Evolutionary conservation across 192 early-diverging fungal genomes (phyloP).

Genomic region (Coemansia sp.): DNA sequence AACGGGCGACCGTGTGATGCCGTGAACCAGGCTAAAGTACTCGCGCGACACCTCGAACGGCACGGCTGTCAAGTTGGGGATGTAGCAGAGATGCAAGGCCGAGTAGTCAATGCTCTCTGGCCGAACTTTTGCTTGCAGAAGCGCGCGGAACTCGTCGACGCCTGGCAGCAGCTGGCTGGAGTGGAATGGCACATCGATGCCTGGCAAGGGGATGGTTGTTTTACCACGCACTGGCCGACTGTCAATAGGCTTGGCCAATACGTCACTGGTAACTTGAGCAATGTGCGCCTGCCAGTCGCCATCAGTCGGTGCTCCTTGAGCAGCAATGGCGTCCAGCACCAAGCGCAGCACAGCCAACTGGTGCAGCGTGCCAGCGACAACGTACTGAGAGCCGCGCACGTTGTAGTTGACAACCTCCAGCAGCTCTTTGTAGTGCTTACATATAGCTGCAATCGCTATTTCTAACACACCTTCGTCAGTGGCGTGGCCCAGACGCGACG

Average conservation of each 20-base stretch:
- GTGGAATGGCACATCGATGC: slow-evolving; percentile 92
- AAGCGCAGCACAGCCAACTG: slow-evolving; percentile 74
- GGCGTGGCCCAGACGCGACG: slow-evolving; percentile 70
- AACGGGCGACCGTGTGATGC: slow-evolving; percentile 65
- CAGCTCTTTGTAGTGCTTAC: slow-evolving; percentile 65
- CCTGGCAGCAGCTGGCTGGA: slow-evolving; percentile 81
- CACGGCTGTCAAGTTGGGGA: slow-evolving; percentile 90
- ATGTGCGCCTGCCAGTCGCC: slow-evolving; percentile 78
- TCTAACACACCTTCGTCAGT: slow-evolving; percentile 72
- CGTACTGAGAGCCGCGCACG: slow-evolving; percentile 92
- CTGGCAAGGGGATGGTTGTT: slow-evolving; percentile 82
- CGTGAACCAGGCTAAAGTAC: slow-evolving; percentile 72
- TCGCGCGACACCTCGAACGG: slow-evolving; percentile 77
- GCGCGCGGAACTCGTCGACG: slow-evolving; percentile 78
- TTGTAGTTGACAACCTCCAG: slow-evolving; percentile 95
- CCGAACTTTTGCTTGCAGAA: slow-evolving; percentile 75
- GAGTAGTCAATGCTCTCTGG: slow-evolving; percentile 63
- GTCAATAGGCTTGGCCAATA: slow-evolving; percentile 56
- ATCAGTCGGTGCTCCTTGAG: slow-evolving; percentile 59
- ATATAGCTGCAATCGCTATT: slow-evolving; percentile 67
- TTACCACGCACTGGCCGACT: slow-evolving; percentile 71
- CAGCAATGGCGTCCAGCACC: slow-evolving; percentile 81
- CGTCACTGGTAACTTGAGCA: slow-evolving; percentile 64
- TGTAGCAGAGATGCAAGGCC: slow-evolving; percentile 71
- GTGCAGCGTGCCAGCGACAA: slow-evolving; percentile 75